Base-by-base conservation (phyloP, 106 monocot species). In the Ottelia alismoides region DNA sequence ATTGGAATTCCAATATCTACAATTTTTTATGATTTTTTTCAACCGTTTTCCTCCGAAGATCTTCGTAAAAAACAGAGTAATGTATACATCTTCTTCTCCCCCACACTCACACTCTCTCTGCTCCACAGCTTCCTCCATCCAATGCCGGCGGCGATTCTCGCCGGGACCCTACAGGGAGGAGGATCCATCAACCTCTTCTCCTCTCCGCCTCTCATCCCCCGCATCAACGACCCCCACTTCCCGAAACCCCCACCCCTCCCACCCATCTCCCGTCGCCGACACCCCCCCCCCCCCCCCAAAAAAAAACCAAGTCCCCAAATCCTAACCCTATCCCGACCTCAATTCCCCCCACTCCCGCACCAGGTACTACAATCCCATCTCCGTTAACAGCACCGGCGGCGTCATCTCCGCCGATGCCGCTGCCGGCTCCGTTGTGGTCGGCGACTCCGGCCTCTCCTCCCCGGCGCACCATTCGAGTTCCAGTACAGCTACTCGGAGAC, bases 401-500 rank as follows among this genome's bases (percentile, higher is more conserved):
- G 63, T 60, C 46, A 46, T 50, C 35, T 31, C 59, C 25, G 35
- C 45, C 47, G 70, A 54, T 27, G 55, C 25, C 19, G 70, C 54
- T 29, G 79, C 60, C 54, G 76, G 90, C 30, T 26, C 82, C 18
- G 85, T 98, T 20, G 64, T 98, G 28, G 67, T 98, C 23, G 84
- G 81, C 2, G 70, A 71, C 0, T 85, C 84, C 30, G 96, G 88
- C 11, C 63, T 96, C 75, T 78, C 46, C 77, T 96, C 57, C 96
- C 96, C 20, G 74, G 71, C 11, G 85, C 90, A 18, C 98, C 98
- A 0, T 98, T 98, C 52, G 90, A 90, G 63, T 98, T 90, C 69
- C 85, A 90, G 65, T 98, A 98, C 43, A 90, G 90, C 31, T 98
- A 98, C 72, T 90, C 98, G 1, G 98, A 99, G 75, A 83, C 90